phyloP scores from a whole-genome alignment of 192 early-diverging fungal genomes.

The Coemansia sp. region DNA sequence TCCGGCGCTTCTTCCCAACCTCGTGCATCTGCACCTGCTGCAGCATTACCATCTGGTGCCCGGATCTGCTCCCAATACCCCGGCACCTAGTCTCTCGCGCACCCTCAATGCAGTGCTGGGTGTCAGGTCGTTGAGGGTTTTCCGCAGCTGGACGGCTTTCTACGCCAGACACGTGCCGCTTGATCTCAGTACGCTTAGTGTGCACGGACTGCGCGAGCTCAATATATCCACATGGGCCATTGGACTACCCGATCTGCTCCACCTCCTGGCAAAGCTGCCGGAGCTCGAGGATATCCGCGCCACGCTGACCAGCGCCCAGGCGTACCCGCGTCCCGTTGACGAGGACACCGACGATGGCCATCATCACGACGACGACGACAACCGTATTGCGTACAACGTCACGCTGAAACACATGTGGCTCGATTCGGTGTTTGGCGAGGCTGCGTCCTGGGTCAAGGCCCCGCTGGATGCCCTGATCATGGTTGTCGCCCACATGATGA shows the following conservation, averaged over 20 bases:
- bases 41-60: background rate
- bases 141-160: background rate
- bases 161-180: background rate
- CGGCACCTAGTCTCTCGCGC: background rate
- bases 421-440: background rate
- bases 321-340: background rate
- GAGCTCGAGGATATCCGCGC: constrained; percentile 10
- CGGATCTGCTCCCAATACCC: background rate
- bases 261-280: constrained; percentile 11
- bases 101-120: background rate
- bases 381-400: constrained; percentile 17
- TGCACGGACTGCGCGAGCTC: constrained; percentile 6
- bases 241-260: constrained; percentile 13
- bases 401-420: constrained; percentile 21
- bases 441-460: constrained; percentile 2
- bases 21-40: background rate
- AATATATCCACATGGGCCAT: constrained; percentile 17
- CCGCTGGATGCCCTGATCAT: constrained; percentile 12
- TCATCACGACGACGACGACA: too few relatives aligned
- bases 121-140: background rate
- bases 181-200: background rate
- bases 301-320: constrained; percentile 6
- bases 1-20: background rate
- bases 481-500: constrained; percentile 15
- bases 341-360: too few relatives aligned